phyloP scores from a whole-genome alignment of 805 yeast genomes.

The Wickerhamomyces queroliae region DNA sequence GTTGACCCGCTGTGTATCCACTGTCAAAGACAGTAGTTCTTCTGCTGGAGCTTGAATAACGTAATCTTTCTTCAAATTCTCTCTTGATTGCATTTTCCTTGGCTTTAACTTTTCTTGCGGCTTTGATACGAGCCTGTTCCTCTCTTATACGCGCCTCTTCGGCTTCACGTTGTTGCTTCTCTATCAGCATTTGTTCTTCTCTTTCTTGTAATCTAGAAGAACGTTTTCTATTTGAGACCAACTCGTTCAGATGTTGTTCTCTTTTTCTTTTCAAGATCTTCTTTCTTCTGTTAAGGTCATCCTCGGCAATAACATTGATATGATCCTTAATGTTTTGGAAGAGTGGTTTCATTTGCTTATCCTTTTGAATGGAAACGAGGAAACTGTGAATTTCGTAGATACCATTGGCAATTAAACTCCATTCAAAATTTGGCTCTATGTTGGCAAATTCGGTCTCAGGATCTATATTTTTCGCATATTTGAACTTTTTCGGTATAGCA shows the following conservation, averaged over 20 bases:
- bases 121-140: conserved; percentile 39
- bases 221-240: conserved; percentile 65
- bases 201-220: conserved; percentile 70
- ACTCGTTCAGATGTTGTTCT: conserved; percentile 55
- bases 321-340: conserved; percentile 25
- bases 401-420: conserved; percentile 37
- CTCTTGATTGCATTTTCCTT: conserved; percentile 15
- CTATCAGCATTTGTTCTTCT: conserved; percentile 48
- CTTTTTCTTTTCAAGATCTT: conserved; percentile 49
- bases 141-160: conserved; percentile 11
- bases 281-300: conserved; percentile 50
- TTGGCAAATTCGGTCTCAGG: conserved; percentile 22
- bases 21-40: conserved; percentile 5
- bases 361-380: conserved; percentile 21
- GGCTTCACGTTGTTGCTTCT: conserved; percentile 36
- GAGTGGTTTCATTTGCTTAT: conserved; percentile 26
- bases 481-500: conserved; percentile 29
- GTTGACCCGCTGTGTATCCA: background rate
- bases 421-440: conserved; percentile 32
- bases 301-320: conserved; percentile 30
- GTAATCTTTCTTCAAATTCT: conserved; percentile 20
- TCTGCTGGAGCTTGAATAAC: conserved; percentile 13
- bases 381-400: conserved; percentile 36
- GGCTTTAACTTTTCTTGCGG: conserved; percentile 24
- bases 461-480: conserved; percentile 20